Base-by-base conservation (phyloP, 2,329 filamentous ascomycete genomes). In the Pseudogymnoascus destructans region DNA sequence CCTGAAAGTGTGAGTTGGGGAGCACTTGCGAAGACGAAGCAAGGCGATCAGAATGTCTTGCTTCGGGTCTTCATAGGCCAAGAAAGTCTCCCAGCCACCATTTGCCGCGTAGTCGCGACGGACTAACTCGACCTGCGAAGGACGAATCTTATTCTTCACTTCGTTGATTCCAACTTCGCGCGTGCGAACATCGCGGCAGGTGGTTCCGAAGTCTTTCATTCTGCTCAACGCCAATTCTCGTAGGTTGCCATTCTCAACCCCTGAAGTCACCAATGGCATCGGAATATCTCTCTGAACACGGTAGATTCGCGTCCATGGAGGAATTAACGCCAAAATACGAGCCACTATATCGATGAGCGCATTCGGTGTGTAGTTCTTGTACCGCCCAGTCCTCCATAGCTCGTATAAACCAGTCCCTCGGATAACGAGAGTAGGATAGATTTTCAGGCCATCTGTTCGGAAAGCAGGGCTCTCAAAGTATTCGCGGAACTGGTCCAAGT, bases 231-330 rank as follows among this genome's bases (percentile, higher is more conserved):
- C 92, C 55, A 98, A 76, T 71, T 98, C 93, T 62, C 93, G 84
- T 36, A 98, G 75, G 69, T 98, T 98, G 61, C 93, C 93, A 66
- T 98, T 98, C 73, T 98, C 93, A 0, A 98, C 93, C 38, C 93
- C 93, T 0, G 92, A 95, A 0, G 93, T 97, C n/a, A 98, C 95
- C 21, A 98, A 79, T 0, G 93, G 93, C 93, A 98, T 98, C n/a
- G 93, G 93, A 60, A 98, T 98, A 73, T 98, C 93, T 70, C 93
- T 84, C 75, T 98, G 93, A 0, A 98, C 93, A 61, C 93, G 89
- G 75, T 98, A 98, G 67, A 98, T 98, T 62, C 93, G 84, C 0
- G 95, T 98, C 93, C 93, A 98, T 1, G 93, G 93, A 1, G 93
- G 93, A 0, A 98, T 86, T 2, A 98, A 78, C 0, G 93, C 93